These are phyloP conservation scores for Blyttiomyces sp. DNA, from an alignment of 371 early-diverging fungal species.

Conservation along the genomic window DNA sequence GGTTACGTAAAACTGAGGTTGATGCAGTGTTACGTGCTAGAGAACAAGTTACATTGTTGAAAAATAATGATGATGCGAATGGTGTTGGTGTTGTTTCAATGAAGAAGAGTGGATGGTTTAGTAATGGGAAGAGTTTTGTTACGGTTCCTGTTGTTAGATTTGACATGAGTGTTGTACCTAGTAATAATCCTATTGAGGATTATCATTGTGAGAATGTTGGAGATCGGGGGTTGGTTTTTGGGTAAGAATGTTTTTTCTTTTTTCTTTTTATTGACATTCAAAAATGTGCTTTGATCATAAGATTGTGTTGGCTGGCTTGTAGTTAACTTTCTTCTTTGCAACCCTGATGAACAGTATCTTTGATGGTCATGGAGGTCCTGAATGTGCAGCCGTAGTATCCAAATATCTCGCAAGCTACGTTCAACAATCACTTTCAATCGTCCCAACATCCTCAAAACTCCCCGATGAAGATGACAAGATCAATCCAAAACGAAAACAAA, in stretches of 20 bases:
- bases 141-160: slow-evolving; percentile 10
- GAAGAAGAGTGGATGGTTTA: background rate
- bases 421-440: slow-evolving; percentile 25
- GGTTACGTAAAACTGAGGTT: slow-evolving; percentile 3
- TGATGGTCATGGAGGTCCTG: slow-evolving; percentile 42
- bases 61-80: background rate
- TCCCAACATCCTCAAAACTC: slow-evolving; percentile 1
- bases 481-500: slow-evolving; percentile 15
- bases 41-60: background rate
- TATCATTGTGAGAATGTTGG: slow-evolving; percentile 19
- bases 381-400: slow-evolving; percentile 35
- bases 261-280: slow-evolving; percentile 1
- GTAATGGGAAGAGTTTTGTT: background rate
- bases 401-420: slow-evolving; percentile 39
- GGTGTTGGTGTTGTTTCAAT: background rate
- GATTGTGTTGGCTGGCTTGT: too few relatives aligned
- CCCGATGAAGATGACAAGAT: background rate
- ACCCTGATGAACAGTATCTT: slow-evolving; percentile 22
- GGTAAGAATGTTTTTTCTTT: slow-evolving; percentile 12
- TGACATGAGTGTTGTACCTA: slow-evolving; percentile 33
- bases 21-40: slow-evolving; percentile 2
- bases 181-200: slow-evolving; percentile 44
- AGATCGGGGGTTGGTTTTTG: slow-evolving; percentile 25
- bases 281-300: too few relatives aligned
- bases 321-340: too few relatives aligned